Evolutionary conservation across 192 early-diverging fungal genomes (phyloP).

Genomic region (Umbelopsis ramanniana): DNA sequence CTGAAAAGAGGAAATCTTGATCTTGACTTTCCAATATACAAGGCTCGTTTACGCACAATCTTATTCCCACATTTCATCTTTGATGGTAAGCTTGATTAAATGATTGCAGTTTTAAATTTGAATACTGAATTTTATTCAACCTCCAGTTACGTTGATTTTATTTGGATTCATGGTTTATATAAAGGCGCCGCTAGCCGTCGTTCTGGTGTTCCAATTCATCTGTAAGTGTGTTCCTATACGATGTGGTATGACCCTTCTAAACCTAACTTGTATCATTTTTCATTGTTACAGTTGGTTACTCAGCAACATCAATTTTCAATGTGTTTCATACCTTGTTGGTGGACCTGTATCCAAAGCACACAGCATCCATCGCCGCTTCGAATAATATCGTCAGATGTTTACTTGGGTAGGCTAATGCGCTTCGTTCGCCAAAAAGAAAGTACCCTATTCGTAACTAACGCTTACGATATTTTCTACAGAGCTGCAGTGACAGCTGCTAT

Average conservation of each 20-base stretch:
- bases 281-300: conserved; percentile 27
- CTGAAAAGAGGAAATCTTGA: conserved; percentile 23
- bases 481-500: conserved; percentile 28
- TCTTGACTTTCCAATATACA: conserved; percentile 24
- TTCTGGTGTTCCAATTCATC: conserved; percentile 5
- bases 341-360: conserved; percentile 32
- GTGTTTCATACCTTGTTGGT: conserved; percentile 32
- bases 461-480: neutral
- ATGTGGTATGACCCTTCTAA: neutral
- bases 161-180: conserved; percentile 14
- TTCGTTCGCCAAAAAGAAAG: too few species aligned
- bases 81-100: neutral
- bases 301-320: conserved; percentile 27
- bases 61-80: conserved; percentile 2
- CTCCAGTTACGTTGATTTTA: neutral
- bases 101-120: too few species aligned
- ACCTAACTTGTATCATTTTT: neutral
- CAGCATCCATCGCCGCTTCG: conserved; percentile 35
- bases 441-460: too few species aligned
- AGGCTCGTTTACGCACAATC: conserved; percentile 15
- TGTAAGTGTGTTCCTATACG: neutral
- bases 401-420: neutral
- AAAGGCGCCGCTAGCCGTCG: neutral
- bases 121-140: neutral
- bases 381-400: conserved; percentile 32